phyloP scores from a whole-genome alignment of 495 filamentous ascomycete species.

The Penicillium taxi region DNA sequence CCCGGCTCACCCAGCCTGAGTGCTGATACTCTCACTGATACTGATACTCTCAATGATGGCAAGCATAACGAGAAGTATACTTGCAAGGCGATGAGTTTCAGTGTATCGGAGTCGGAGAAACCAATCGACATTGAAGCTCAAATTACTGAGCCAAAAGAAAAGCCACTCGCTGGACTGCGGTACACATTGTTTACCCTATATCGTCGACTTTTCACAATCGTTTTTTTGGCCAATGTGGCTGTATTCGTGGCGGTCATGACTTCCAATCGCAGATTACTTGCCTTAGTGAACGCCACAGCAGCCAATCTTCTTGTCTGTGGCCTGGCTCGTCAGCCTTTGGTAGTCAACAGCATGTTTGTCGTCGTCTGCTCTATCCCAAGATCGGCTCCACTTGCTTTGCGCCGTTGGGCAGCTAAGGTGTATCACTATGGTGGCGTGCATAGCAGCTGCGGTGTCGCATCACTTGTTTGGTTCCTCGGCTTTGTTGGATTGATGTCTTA shows the following conservation, averaged over 20 bases:
- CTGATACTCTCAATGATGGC: too few species aligned
- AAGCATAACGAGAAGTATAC: slow-evolving; percentile 15
- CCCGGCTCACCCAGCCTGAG: background rate
- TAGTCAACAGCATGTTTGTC: slow-evolving; percentile 64
- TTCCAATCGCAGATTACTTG: slow-evolving; percentile 27
- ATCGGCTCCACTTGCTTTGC: slow-evolving; percentile 53
- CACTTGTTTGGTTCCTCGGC: slow-evolving; percentile 62
- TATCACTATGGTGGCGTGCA: slow-evolving; percentile 76
- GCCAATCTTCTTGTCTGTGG: slow-evolving; percentile 47
- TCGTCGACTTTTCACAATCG: slow-evolving; percentile 46
- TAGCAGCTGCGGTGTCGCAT: slow-evolving; percentile 60
- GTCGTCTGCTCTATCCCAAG: slow-evolving; percentile 52
- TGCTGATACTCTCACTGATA: slow-evolving; percentile 14
- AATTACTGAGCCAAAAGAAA: slow-evolving; percentile 21
- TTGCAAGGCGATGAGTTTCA: slow-evolving; percentile 21
- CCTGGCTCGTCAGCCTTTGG: slow-evolving; percentile 64
- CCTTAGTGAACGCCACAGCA: slow-evolving; percentile 42
- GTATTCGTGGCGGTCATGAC: slow-evolving; percentile 39
- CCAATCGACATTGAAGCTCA: slow-evolving; percentile 36
- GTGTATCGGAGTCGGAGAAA: background rate
- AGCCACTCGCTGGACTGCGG: slow-evolving; percentile 22
- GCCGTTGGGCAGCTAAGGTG: slow-evolving; percentile 59
- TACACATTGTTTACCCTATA: slow-evolving; percentile 39
- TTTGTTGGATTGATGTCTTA: slow-evolving; percentile 45
- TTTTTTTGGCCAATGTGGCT: slow-evolving; percentile 45